Evolutionary conservation across 139 green algal genomes (phyloP).

Genomic region (Coelastrella sp.): DNA sequence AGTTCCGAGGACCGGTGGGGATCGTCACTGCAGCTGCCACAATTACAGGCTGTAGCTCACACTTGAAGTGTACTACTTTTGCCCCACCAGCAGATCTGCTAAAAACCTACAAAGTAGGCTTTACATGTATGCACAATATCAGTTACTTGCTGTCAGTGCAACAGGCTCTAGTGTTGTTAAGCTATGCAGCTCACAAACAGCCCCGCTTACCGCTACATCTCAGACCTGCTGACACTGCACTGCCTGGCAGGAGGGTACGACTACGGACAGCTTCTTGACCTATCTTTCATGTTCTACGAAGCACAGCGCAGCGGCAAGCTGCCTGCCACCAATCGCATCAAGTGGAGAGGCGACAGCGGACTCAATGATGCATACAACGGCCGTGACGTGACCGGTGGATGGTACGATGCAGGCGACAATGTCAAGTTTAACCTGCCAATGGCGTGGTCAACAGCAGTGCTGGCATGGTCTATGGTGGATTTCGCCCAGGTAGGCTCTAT

Average conservation of each 20-base stretch:
- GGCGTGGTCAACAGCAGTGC: constrained; percentile 56
- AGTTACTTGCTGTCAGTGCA: no score
- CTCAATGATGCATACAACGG: constrained; percentile 48
- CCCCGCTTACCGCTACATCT: no score
- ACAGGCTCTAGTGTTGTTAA: no score
- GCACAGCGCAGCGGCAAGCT: constrained; percentile 66
- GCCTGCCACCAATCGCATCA: constrained; percentile 54
- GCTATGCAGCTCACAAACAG: no score
- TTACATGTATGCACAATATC: no score
- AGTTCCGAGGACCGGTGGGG: no score
- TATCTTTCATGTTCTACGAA: constrained; percentile 69
- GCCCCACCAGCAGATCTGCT: no score
- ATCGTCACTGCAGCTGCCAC: no score
- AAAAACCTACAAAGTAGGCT: no score
- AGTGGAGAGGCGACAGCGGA: constrained; percentile 60
- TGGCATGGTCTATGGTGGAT: constrained; percentile 62
- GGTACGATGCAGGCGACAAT: constrained; percentile 68
- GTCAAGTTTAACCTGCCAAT: constrained; percentile 74
- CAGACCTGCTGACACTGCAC: no score
- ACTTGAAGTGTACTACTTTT: no score
- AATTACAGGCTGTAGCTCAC: no score
- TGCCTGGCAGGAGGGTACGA: constrained; percentile 8
- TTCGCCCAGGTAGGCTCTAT: constrained; percentile 20
- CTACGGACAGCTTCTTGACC: constrained; percentile 46
- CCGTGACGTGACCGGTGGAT: constrained; percentile 52